These are phyloP conservation scores for Talaromyces atroroseus DNA, from an alignment of 2,329 filamentous ascomycete genomes.

Conservation along the genomic window DNA sequence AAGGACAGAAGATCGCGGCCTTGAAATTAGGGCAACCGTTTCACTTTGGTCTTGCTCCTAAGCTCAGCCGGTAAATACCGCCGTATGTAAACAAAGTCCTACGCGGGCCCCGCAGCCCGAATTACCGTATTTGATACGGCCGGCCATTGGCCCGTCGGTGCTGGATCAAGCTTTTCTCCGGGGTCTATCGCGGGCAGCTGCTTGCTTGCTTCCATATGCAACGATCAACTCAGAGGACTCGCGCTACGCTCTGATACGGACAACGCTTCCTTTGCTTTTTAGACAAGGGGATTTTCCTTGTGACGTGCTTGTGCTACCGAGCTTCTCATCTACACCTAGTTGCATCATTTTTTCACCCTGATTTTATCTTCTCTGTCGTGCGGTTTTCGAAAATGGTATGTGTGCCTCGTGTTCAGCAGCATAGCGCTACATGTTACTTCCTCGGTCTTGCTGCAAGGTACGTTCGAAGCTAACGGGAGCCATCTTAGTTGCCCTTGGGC, in stretches of 20 bases:
- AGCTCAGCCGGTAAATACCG: background rate
- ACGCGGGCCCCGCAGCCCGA: too few relatives aligned
- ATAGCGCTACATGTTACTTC: conserved; percentile 11
- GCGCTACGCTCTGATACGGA: background rate
- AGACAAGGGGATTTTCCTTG: background rate
- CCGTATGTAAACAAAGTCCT: background rate
- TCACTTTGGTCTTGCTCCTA: too few relatives aligned
- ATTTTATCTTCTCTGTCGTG: background rate
- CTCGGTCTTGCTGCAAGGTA: background rate
- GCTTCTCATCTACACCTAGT: background rate
- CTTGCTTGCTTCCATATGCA: too few relatives aligned
- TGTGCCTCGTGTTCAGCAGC: background rate
- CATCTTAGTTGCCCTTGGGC: conserved; percentile 58
- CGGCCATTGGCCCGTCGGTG: background rate
- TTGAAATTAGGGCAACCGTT: background rate
- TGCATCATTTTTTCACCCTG: background rate
- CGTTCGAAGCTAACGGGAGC: background rate
- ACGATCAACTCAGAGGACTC: background rate
- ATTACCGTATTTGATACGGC: background rate
- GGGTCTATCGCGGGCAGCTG: background rate
- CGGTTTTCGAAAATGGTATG: conserved; percentile 3
- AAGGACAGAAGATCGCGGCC: background rate
- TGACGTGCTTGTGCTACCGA: background rate
- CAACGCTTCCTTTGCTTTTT: background rate
- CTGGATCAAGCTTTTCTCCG: conserved; percentile 1